A percentile compares a stretch with the other conserved stretches of the same genome.
Evolutionary conservation across 116 monocot species (phyloP).

Genomic region (Iris pallida): DNA sequence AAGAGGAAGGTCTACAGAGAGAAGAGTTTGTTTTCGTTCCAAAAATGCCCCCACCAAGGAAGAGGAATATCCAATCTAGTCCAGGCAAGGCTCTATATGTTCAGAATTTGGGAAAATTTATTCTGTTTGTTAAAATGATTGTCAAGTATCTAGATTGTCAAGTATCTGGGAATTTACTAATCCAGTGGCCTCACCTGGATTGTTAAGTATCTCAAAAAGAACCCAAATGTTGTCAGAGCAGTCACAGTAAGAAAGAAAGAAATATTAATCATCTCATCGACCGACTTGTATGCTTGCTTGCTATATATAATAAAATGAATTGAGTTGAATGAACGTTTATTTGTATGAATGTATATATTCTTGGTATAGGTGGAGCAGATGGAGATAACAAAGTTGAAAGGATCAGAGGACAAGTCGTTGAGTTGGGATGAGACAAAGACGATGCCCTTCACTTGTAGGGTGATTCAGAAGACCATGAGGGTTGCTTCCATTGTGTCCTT

Average conservation of each 20-base stretch:
- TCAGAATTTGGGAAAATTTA: no score
- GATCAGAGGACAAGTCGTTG: constrained; percentile 18
- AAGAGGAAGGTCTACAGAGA: background rate
- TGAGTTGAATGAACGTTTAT: no score
- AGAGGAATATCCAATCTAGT: no score
- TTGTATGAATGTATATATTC: background rate
- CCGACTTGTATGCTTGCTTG: no score
- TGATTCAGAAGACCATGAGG: constrained; percentile 88
- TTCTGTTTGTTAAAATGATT: no score
- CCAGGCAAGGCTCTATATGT: no score
- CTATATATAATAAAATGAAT: no score
- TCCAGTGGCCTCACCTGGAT: constrained; percentile 96
- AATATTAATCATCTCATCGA: no score
- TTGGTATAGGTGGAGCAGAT: constrained; percentile 90
- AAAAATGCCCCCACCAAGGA: background rate
- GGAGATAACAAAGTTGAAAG: constrained; percentile 41
- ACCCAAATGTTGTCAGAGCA: constrained; percentile 57
- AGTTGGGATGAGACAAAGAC: constrained; percentile 74
- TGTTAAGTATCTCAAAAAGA: constrained; percentile 83
- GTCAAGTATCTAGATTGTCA: no score
- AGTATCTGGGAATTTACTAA: no score
- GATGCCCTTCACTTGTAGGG: constrained; percentile 72
- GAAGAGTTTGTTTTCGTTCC: constrained; percentile 4
- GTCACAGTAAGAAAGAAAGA: constrained; percentile 43
- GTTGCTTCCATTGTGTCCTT: constrained; percentile 81